Evolutionary conservation across 441 rosid species (phyloP), one percentile per base, ranked within the genome.

Genomic region (Populus trichocarpa): DNA sequence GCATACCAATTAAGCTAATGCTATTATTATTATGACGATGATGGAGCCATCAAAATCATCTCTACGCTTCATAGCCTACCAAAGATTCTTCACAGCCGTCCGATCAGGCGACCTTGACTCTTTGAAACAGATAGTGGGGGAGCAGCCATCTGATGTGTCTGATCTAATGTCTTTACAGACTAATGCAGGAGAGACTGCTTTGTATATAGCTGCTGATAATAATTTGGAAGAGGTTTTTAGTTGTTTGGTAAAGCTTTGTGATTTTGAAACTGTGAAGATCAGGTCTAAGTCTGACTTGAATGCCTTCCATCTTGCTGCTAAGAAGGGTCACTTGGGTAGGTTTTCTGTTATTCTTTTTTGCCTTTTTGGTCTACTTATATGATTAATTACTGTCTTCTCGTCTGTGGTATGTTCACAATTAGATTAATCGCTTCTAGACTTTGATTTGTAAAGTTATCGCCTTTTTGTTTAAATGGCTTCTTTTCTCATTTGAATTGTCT

Each of bases 281-380:
- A 87, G 96, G 91, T 90, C 97, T 76, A 94, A 89, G 87, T 87
- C 91, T 84, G 97, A 90, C 79, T 78, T 92, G 90, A 81, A 92
- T 85, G 83, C 93, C 25, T 91, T 94, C 80, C 98, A 94, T 70
- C 87, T 88, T 85, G 96, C 98, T 42, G 92, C 99, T 66, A 90
- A 89, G 78, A 83, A 84, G 59, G 99, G 98, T 30, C 92, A 92
- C 86, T 72, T 92, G 72, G 95, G 98, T 96, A 88, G 83, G 88
- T 14, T 77, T 38, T 53, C 74, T 67, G 36, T 25, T 53, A 6
- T 28, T 65, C 18, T 26, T 11, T 32, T 28, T 26, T 22, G 65
- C 18, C 38, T 8, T 25, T 46, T 70, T 79, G 67, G 18, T 3
- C 65, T 46, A 14, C 20, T 46, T 46, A 0, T 14, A 46, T 46